These are phyloP conservation scores for Geotrichum australiense DNA, from an alignment of 1,139 yeast species.

Conservation along the genomic window DNA sequence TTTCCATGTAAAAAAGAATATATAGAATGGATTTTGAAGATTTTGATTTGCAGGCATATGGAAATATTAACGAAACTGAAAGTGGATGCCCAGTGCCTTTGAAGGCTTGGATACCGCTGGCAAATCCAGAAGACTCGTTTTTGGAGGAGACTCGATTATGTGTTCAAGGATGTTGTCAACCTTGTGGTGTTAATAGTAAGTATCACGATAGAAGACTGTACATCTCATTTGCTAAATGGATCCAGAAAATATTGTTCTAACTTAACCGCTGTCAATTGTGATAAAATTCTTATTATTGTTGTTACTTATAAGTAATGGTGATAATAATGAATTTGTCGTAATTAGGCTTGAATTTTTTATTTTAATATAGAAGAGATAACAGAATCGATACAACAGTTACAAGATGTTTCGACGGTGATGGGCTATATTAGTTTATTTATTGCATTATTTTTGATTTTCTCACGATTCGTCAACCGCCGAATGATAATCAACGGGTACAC, in stretches of 20 bases:
- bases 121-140: constrained; percentile 4
- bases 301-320: too few species aligned
- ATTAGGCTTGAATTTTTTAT: too few species aligned
- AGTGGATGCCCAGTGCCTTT: constrained; percentile 14
- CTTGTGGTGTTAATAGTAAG: constrained; percentile 16
- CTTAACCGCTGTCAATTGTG: too few species aligned
- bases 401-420: constrained; percentile 13
- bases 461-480: constrained; percentile 20
- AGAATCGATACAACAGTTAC: constrained; percentile 8
- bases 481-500: constrained; percentile 21
- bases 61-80: constrained; percentile 10
- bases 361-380: constrained; percentile 15
- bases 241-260: too few species aligned
- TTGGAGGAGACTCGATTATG: constrained; percentile 15
- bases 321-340: too few species aligned
- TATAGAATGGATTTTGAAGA: too few species aligned
- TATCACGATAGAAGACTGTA: background rate
- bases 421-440: constrained; percentile 17
- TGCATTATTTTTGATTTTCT: constrained; percentile 18
- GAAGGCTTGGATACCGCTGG: constrained; percentile 12
- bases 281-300: too few species aligned
- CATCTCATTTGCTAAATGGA: background rate
- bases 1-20: too few species aligned
- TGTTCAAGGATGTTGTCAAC: constrained; percentile 17
- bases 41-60: too few species aligned